Conservation (phyloP, 2,329 filamentous ascomycete species). For the Colletotrichum limetticola region DNA sequence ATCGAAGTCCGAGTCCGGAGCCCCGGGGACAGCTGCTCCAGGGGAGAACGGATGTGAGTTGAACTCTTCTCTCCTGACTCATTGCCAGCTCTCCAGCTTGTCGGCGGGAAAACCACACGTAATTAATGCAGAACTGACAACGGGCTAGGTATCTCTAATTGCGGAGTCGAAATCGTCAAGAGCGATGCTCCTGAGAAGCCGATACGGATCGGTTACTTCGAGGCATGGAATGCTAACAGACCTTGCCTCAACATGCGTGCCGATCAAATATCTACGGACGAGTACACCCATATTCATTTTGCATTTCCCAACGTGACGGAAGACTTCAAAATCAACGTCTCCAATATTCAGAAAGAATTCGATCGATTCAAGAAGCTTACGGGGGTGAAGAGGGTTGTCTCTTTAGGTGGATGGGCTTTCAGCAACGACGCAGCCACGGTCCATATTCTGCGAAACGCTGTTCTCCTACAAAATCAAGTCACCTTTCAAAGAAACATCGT, state of each 20-base stretch:
- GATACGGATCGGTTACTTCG: slow-evolving; percentile 48
- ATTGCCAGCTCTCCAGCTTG: too few relatives aligned
- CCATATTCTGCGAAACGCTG: slow-evolving; percentile 48
- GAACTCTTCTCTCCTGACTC: too few relatives aligned
- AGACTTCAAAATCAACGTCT: background rate
- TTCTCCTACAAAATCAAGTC: slow-evolving; percentile 47
- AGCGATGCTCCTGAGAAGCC: slow-evolving; percentile 36
- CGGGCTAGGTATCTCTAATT: slow-evolving; percentile 47
- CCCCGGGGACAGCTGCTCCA: slow-evolving; percentile 47
- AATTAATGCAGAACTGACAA: too few relatives aligned
- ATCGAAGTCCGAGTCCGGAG: slow-evolving; percentile 42
- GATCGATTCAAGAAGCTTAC: slow-evolving; percentile 43
- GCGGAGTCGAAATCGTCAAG: slow-evolving; percentile 46
- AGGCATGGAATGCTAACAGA: slow-evolving; percentile 45
- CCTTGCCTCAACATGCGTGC: slow-evolving; percentile 44
- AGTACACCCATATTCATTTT: slow-evolving; percentile 46
- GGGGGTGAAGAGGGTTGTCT: slow-evolving; percentile 46
- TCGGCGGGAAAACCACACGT: too few relatives aligned
- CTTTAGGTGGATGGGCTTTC: slow-evolving; percentile 58
- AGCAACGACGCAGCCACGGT: slow-evolving; percentile 50
- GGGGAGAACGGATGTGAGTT: slow-evolving; percentile 43
- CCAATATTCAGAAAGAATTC: slow-evolving; percentile 39
- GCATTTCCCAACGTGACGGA: slow-evolving; percentile 41
- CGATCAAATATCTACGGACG: slow-evolving; percentile 28
- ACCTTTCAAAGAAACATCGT: slow-evolving; percentile 49